Evolutionary conservation across 805 yeast genomes (phyloP).

Genomic region (Zygoascus biomembranicola): DNA sequence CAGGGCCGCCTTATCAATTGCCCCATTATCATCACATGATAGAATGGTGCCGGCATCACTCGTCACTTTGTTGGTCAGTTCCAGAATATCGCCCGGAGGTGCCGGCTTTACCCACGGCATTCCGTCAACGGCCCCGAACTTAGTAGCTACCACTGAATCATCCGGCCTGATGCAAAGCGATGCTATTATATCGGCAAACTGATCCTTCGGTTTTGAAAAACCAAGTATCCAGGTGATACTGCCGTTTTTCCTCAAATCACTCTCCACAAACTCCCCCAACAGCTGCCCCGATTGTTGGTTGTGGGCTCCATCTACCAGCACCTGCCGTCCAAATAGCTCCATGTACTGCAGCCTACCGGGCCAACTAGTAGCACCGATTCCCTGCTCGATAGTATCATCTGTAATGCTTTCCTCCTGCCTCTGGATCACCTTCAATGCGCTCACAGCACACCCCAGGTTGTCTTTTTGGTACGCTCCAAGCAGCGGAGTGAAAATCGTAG

Average conservation of each 20-base stretch:
- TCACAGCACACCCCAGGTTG: conserved; percentile 62
- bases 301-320: conserved; percentile 87
- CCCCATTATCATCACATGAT: conserved; percentile 7
- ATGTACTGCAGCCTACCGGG: conserved; percentile 74
- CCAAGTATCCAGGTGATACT: conserved; percentile 56
- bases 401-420: conserved; percentile 25
- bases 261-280: conserved; percentile 46
- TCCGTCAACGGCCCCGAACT: conserved; percentile 64
- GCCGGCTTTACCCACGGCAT: conserved; percentile 88
- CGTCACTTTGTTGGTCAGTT: conserved; percentile 12
- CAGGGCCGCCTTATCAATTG: background rate
- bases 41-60: conserved; percentile 4
- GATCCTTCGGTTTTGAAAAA: conserved; percentile 63
- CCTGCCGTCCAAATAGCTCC: conserved; percentile 23
- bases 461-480: conserved; percentile 65
- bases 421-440: conserved; percentile 38
- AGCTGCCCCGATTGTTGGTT: conserved; percentile 79
- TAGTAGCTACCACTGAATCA: conserved; percentile 56
- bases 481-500: conserved; percentile 40
- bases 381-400: conserved; percentile 34
- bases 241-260: conserved; percentile 12
- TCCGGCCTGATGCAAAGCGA: conserved; percentile 36
- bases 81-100: conserved; percentile 27
- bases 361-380: conserved; percentile 58
- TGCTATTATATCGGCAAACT: conserved; percentile 42